These are phyloP conservation scores for Aspergillus ochraceoroseus DNA, from an alignment of 2,329 filamentous ascomycete genomes.

Conservation along the genomic window DNA sequence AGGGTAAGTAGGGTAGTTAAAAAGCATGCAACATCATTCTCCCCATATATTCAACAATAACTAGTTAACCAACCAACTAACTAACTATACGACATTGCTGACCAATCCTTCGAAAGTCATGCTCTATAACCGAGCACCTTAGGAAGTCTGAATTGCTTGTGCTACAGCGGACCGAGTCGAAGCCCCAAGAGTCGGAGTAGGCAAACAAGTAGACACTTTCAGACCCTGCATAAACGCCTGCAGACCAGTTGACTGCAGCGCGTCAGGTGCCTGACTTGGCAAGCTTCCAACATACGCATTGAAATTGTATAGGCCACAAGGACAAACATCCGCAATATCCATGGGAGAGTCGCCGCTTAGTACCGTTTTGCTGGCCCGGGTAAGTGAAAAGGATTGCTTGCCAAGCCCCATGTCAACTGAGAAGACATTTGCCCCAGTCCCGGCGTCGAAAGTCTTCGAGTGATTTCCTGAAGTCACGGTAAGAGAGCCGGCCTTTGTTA, in stretches of 20 bases:
- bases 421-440: conserved; percentile 30
- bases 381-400: conserved; percentile 27
- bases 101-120: too few relatives aligned
- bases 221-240: conserved; percentile 28
- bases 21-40: too few relatives aligned
- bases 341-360: conserved; percentile 19
- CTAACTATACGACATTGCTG: too few relatives aligned
- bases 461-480: conserved; percentile 29
- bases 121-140: too few relatives aligned
- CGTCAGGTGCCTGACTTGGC: not conserved
- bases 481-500: conserved; percentile 28
- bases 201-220: conserved; percentile 11
- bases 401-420: conserved; percentile 38
- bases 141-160: too few relatives aligned
- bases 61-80: too few relatives aligned
- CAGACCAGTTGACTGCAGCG: conserved; percentile 35
- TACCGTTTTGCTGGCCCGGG: conserved; percentile 18
- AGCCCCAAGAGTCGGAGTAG: too few relatives aligned
- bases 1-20: too few relatives aligned
- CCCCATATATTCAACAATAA: too few relatives aligned
- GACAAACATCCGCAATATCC: conserved; percentile 37
- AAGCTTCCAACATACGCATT: conserved; percentile 32
- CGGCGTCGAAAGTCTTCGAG: conserved; percentile 28
- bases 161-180: too few relatives aligned
- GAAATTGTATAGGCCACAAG: conserved; percentile 31